Base-by-base conservation (phyloP, 1,139 yeast genomes). In the Geotrichum phurueaensis region DNA sequence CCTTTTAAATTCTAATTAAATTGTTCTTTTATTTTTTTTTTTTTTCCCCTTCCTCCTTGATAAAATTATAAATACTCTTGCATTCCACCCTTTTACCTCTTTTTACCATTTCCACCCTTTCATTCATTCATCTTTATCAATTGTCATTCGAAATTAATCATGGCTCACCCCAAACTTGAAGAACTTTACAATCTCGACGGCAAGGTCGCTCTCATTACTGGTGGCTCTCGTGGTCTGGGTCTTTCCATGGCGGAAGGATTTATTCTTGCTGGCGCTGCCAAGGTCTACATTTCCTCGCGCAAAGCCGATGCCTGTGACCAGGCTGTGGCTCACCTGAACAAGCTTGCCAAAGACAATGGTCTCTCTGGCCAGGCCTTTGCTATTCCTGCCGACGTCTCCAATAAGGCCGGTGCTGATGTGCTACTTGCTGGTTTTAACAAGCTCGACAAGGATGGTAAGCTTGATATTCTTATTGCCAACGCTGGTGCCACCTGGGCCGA, bases 401-500 rank as follows among this genome's bases (percentile, higher is more conserved):
- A 74, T 51, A 81, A 80, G 56, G 76, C 73, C 22, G 87, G 87
- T 27, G 80, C 81, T 60, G 74, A 77, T 60, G 69, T 75, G 43
- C 81, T 87, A 66, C 76, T 69, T 59, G 73, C 77, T 9, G 79
- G 78, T 54, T 81, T 84, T 33, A 64, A 73, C 48, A 73, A 75
- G 62, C 74, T 73, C 51, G 79, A 79, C 23, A 74, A 75, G 49
- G 72, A 71, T 51, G 60, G 66, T 18, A 77, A 79, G 68, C 79
- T 86, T 43, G 84, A 87, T 69, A 85, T 87, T 63, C 77, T 87
- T 64, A 78, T 86, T 67, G 90, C 92, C 62, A 87, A 87, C 68
- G 94, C 94, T 15, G 95, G 95, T 56, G 91, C 92, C 12, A 76
- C 87, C 18, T 87, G 94, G 94, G 94, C 92, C 39, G 87, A 84